phyloP scores from a whole-genome alignment of 2,329 filamentous ascomycete species.

The Malbranchea zuffiana region DNA sequence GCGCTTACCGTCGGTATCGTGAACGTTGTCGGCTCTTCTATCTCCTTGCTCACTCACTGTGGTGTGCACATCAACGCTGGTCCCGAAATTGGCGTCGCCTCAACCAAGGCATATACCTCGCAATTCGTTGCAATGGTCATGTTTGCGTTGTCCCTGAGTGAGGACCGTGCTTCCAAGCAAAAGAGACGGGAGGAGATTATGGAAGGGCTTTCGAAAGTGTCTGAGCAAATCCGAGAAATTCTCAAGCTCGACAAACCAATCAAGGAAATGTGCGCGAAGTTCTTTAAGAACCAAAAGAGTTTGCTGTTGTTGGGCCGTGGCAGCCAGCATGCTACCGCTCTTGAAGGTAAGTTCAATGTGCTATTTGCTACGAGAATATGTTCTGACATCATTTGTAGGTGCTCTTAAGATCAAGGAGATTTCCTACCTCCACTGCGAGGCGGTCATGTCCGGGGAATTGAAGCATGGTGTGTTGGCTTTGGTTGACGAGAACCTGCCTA shows the following conservation, averaged over 20 bases:
- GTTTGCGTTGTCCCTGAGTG: constrained; percentile 92
- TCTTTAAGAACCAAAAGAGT: constrained; percentile 95
- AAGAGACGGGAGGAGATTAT: constrained; percentile 91
- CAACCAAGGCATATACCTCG: constrained; percentile 98
- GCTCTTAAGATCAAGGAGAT: constrained; percentile 99
- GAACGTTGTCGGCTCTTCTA: constrained; percentile 96
- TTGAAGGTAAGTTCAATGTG: constrained; percentile 53
- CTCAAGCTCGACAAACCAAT: constrained; percentile 85
- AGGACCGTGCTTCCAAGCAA: constrained; percentile 92
- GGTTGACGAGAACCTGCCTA: constrained; percentile 95
- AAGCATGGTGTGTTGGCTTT: constrained; percentile 97
- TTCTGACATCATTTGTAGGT: constrained; percentile 33
- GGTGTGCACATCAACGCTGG: constrained; percentile 99
- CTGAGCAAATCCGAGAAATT: constrained; percentile 82
- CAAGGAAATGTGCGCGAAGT: constrained; percentile 85
- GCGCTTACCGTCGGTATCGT: constrained; percentile 96
- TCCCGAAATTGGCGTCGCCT: constrained; percentile 96
- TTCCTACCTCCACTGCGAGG: constrained; percentile 97
- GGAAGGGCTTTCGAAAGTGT: constrained; percentile 78
- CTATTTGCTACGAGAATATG: not conserved
- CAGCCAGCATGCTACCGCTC: constrained; percentile 89
- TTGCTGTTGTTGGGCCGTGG: constrained; percentile 86
- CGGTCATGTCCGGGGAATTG: constrained; percentile 98
- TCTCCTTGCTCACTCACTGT: constrained; percentile 96
- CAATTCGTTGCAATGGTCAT: constrained; percentile 99